Base-by-base conservation (phyloP, 2,329 filamentous ascomycete genomes). In the Trichophyton mentagrophytes region DNA sequence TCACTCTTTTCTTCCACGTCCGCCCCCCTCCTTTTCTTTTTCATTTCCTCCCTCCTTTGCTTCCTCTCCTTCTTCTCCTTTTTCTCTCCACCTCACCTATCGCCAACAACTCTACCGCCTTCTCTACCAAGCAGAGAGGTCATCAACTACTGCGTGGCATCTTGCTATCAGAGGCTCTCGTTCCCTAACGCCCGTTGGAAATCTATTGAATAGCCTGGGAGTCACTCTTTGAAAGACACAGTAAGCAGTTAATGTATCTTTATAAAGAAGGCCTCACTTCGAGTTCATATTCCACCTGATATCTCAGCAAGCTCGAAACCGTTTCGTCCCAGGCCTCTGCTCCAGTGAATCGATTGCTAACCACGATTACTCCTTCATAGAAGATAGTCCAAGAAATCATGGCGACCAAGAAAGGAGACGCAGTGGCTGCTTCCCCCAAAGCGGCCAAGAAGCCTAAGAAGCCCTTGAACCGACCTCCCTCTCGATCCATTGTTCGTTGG, bases 401-500 rank as follows among this genome's bases (percentile, higher is more conserved):
- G 25, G n/a, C 7, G 7, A 33, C 15, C 27, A 55, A 36, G 27
- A 57, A 57, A 15, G 53, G 13, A 40, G 36, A 56, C 15, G 27
- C 13, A 17, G 57, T 36, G 13, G 22, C 44, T 8, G 25, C 13
- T 9, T 9, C 46, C 13, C 22, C 8, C 6, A 27, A 59, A 17
- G 57, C 9, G 27, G 3, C 22, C 57, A 6, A 38, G 33, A 59
- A 51, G n/a, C 20, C 30, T 8, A 36, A 17, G 20, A 53, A 51
- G 30, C 7, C 15, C n/a, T 30, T 60, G 46, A 49, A 68, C 57
- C 66, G 71, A 27, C 69, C 71, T 1, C 63, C 68, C 25, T 74
- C 69, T 61, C 70, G 75, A 5, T 68, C 64, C 11, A 66, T 77
- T 9, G 73, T 76, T 15, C 74, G 75, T 22, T 77, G 75, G 75